Evolutionary conservation across 129 eudicot genomes (phyloP), one percentile per base, ranked within the genome.

Genomic region (Silybum marianum): DNA sequence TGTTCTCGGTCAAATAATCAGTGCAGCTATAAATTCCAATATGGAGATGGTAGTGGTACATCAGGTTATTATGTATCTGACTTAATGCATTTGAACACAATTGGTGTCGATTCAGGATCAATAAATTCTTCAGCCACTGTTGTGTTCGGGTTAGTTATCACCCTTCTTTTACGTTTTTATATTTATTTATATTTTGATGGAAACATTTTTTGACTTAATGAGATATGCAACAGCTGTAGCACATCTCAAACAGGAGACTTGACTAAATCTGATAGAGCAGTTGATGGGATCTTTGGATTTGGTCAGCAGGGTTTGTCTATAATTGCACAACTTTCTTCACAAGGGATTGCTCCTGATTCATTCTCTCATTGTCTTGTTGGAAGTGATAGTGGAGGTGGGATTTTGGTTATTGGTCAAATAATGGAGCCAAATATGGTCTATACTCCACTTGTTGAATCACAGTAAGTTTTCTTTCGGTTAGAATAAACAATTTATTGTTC

Each of bases 341-440:
- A 91, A 85, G 93, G 95, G 74, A 22, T 90, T n/a, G 79, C 92
- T n/a, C 91, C 98, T 28, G 85, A 90, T 72, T 79, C 89, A 18
- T 96, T 96, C 86, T 93, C 99, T 78, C 99, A 96, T 81, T 96
- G 99, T 80, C 85, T 96, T 85, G 91, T 75, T 67, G 99, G 99
- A 88, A 86, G 85, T 51, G 86, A 76, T 18, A 84, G 44, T 10
- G 98, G 98, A 26, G 99, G 99, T 12, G 99, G 99, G 74, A 89
- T 96, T 63, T 86, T 96, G 90, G 98, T 96, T 12, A 89, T 96
- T 70, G 99, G 99, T 71, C 89, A 90, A 76, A 93, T 93, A 39
- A 90, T 93, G 76, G 98, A 93, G 87, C 99, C 99, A 22, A 85
- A 85, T 84, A 89, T 96, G 72, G 99, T 93, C 74, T 96, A 78